These are phyloP conservation scores for Exophiala oligosperma DNA, from an alignment of 2,329 filamentous ascomycete genomes.

Conservation along the genomic window DNA sequence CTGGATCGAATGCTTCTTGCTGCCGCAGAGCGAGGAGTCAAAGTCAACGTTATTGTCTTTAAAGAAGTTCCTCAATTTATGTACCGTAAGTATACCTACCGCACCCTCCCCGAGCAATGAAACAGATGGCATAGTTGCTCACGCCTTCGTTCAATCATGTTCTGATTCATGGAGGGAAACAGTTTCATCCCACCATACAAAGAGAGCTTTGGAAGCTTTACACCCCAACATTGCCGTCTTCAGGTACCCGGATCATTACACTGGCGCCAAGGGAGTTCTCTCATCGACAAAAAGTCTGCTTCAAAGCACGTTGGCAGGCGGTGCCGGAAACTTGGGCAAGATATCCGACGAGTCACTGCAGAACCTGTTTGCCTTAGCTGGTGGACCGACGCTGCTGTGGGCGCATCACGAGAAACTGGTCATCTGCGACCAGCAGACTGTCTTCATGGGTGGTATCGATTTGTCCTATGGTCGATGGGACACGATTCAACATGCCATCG, in stretches of 20 bases:
- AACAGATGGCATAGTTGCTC: too few relatives aligned
- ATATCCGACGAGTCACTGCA: constrained; percentile 72
- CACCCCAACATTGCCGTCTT: constrained; percentile 86
- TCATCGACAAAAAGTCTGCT: constrained; percentile 62
- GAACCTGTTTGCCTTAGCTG: constrained; percentile 75
- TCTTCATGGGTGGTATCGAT: constrained; percentile 89
- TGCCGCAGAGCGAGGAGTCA: constrained; percentile 79
- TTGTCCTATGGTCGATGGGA: constrained; percentile 87
- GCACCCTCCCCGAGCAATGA: constrained; percentile 33
- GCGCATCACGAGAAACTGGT: constrained; percentile 91
- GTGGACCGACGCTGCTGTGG: constrained; percentile 84
- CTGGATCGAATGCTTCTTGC: constrained; percentile 78
- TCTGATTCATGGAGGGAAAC: constrained; percentile 8
- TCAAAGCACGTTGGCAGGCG: constrained; percentile 56
- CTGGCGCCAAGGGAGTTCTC: constrained; percentile 66
- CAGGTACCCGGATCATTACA: constrained; percentile 82
- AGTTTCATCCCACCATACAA: constrained; percentile 72
- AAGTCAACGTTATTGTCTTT: constrained; percentile 83
- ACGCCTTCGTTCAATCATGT: too few relatives aligned
- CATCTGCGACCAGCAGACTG: constrained; percentile 70
- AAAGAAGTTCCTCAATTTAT: constrained; percentile 83
- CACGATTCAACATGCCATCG: constrained; percentile 79
- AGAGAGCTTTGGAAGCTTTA: constrained; percentile 70
- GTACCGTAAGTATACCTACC: constrained; percentile 61
- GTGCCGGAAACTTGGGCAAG: constrained; percentile 57